Base-by-base conservation (phyloP, 805 yeast genomes). In the Starmerella stellata region DNA sequence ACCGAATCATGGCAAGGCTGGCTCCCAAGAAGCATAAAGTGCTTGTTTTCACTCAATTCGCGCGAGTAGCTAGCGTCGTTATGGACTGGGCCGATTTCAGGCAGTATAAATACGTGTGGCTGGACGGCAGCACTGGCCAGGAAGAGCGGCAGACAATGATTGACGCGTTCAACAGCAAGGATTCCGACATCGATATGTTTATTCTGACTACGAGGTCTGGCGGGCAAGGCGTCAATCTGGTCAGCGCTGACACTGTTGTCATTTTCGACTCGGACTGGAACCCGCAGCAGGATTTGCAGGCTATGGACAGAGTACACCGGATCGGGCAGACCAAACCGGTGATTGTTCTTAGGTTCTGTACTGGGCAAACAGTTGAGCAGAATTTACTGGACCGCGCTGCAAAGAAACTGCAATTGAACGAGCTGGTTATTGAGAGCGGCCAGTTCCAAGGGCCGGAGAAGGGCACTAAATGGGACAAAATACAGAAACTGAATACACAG, bases 221-320 rank as follows among this genome's bases (percentile, higher is more conserved):
- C 8, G 96, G 96, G 0, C 66, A 87, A 24, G 98, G 98, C 4
- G 72, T 87, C 32, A 87, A 87, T 52, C 62, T 87, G 39, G 70
- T 76, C 0, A 73, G 77, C 0, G 94, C 96, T 0, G 95, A 90
- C 46, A 75, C 93, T 1, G 96, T 90, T 1, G 70, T 87, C 3
- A 51, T 87, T 9, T 83, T 81, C 53, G 98, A 87, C 52, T 78
- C 82, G 40, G 98, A 87, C 53, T 87, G 95, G 94, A 87, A 87
- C 52, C 98, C 96, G 0, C 95, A 87, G 53, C 92, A 82, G 44
- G 96, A 87, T 58, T 61, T 83, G 37, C 98, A 87, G 55, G 96
- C 96, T 0, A 87, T 87, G 73, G 96, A 85, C 51, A 66, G 98
- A 39, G 92, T 79, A 11, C 96, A 87, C 54, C 65, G 98, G 52